Evolutionary conservation across 306 rosid genomes (phyloP), one percentile per base, ranked within the genome.

Genomic region (Prosopis cineraria): DNA sequence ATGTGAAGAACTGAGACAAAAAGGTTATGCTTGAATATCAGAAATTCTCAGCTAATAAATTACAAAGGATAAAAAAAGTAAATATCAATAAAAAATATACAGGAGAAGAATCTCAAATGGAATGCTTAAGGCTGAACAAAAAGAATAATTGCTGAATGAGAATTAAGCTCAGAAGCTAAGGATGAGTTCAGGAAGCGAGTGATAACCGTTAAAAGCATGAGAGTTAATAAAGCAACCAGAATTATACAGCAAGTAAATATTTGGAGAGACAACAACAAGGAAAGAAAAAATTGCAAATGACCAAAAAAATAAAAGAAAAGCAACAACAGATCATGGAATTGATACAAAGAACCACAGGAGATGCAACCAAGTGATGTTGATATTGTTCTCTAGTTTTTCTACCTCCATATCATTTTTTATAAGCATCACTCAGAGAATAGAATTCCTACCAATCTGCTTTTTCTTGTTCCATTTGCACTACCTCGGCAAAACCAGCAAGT

Each of bases 401-500:
- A 31, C 29, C 27, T 20, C 39, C 39, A 22, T 47, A 56, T 56
- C 19, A 16, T 1, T 56, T 24, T 25, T 56, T 56, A 24, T 11
- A 25, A 25, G 7, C 64, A 56, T 44, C 79, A 77, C 43, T n/a
- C 36, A 44, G 53, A 77, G 29, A 44, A 60, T 16, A 80, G 76
- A 68, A 39, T 50, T 60, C 85, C 79, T 81, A 95, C 98, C 98
- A 95, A 82, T 92, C 98, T 20, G 98, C 98, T 85, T 95, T 95
- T 33, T 91, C 98, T 36, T 89, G 93, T 74, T 95, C 98, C 98
- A 95, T 95, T 53, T 80, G 74, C 60, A 95, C 91, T 30, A 95
- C 98, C 87, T 92, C 96, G 19, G 90, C 83, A 80, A 95, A 95
- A 50, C 98, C 98, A 67, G 92, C 70, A 67, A 95, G 97, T 47